phyloP scores from a whole-genome alignment of 768 basidiomycete species.

The Serendipita indica region DNA sequence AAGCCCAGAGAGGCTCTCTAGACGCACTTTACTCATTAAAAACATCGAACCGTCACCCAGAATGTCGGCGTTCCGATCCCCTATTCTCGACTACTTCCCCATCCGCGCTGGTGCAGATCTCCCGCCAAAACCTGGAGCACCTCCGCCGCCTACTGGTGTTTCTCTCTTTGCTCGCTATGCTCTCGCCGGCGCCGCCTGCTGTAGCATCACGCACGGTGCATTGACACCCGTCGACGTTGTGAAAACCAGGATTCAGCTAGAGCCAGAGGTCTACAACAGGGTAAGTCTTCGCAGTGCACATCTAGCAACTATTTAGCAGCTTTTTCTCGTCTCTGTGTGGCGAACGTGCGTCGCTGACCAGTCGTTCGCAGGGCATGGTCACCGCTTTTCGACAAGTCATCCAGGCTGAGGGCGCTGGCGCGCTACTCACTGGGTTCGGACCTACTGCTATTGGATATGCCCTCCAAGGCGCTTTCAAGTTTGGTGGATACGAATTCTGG shows the following conservation, averaged over 20 bases:
- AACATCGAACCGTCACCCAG: neutral
- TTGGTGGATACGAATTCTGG: slow-evolving; percentile 94
- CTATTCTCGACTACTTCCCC: slow-evolving; percentile 10
- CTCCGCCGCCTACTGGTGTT: slow-evolving; percentile 16
- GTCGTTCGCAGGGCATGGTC: slow-evolving; percentile 32
- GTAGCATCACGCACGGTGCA: slow-evolving; percentile 19
- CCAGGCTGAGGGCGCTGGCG: slow-evolving; percentile 66
- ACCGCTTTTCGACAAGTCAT: slow-evolving; percentile 48
- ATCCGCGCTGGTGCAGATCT: slow-evolving; percentile 1
- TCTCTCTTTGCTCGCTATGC: slow-evolving; percentile 19
- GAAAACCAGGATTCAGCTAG: slow-evolving; percentile 23
- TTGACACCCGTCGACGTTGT: slow-evolving; percentile 24
- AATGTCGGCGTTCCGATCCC: slow-evolving; percentile 10
- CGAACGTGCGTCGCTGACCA: slow-evolving; percentile 7
- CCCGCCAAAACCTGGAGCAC: slow-evolving; percentile 6
- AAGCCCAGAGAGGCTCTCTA: neutral
- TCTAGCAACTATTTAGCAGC: neutral
- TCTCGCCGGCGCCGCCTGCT: slow-evolving; percentile 20
- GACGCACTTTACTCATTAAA: neutral
- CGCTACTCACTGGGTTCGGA: slow-evolving; percentile 89
- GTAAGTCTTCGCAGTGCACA: slow-evolving; percentile 12
- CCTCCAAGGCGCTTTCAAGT: slow-evolving; percentile 96
- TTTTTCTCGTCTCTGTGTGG: neutral
- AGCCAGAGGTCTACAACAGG: slow-evolving; percentile 23
- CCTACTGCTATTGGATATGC: slow-evolving; percentile 91